These are phyloP conservation scores for Sequoiadendron giganteum DNA, from an alignment of 75 land plant species.

Conservation along the genomic window DNA sequence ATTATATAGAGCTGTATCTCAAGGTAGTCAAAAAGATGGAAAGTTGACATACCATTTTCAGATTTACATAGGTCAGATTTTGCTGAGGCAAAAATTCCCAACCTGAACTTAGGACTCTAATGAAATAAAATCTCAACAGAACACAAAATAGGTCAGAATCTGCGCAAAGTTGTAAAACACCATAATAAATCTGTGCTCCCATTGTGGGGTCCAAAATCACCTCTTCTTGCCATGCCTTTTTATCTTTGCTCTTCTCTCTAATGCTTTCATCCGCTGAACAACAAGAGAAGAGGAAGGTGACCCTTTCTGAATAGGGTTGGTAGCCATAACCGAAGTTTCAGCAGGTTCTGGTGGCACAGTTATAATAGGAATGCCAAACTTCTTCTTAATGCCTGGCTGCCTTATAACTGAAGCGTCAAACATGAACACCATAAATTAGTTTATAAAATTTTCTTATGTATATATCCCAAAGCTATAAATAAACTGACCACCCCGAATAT, in stretches of 20 bases:
- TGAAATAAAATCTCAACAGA: not conserved
- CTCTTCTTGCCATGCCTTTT: conserved; percentile 3
- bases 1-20: not conserved
- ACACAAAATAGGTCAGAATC: not conserved
- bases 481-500: not conserved
- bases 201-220: not conserved
- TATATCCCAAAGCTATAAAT: not conserved
- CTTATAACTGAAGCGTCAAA: not conserved
- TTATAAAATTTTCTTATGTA: not conserved
- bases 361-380: not conserved
- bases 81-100: not conserved
- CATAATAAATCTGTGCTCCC: not conserved
- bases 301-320: not conserved
- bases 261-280: not conserved
- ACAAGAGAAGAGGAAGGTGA: conserved; percentile 8
- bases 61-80: not conserved
- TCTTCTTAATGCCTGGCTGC: conserved; percentile 3
- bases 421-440: not conserved
- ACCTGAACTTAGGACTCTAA: not conserved
- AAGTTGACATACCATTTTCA: not conserved
- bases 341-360: not conserved
- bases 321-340: not conserved
- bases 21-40: not conserved
- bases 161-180: not conserved
- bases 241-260: not conserved